Conservation (phyloP, 2,329 filamentous ascomycete species). For the Waltergamsia citrina region DNA sequence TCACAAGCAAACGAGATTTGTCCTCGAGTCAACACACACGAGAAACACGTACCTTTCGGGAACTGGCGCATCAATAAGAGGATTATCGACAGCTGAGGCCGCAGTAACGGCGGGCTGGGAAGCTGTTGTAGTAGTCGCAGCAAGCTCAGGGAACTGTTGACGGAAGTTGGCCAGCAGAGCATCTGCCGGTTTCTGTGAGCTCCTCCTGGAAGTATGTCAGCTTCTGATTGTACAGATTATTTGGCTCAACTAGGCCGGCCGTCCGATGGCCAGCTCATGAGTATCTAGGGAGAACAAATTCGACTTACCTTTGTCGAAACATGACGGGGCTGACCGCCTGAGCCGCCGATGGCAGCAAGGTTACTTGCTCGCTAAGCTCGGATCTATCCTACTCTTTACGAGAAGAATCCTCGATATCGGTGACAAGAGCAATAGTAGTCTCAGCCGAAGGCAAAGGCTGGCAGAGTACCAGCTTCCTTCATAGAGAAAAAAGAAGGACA, state of each 20-base stretch:
- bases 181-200: constrained; percentile 76
- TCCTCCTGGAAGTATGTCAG: constrained; percentile 42
- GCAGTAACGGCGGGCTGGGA: constrained; percentile 13
- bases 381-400: too few relatives aligned
- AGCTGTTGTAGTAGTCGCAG: constrained; percentile 1
- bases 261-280: background rate
- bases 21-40: background rate
- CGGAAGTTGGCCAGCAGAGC: constrained; percentile 79
- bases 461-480: background rate
- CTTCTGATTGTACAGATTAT: background rate
- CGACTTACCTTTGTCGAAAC: constrained; percentile 5
- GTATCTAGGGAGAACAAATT: background rate
- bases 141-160: constrained; percentile 68
- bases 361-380: too few relatives aligned
- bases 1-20: background rate
- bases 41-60: background rate
- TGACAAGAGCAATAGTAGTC: too few relatives aligned
- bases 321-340: constrained; percentile 1
- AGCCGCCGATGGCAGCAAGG: background rate
- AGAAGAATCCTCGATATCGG: too few relatives aligned
- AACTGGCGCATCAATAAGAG: constrained; percentile 2
- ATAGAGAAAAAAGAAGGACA: background rate
- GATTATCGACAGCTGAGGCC: constrained; percentile 16
- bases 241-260: background rate
- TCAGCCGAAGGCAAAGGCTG: background rate